These are phyloP conservation scores for Andrographis paniculata DNA, from an alignment of 305 asterid genomes.

Conservation along the genomic window DNA sequence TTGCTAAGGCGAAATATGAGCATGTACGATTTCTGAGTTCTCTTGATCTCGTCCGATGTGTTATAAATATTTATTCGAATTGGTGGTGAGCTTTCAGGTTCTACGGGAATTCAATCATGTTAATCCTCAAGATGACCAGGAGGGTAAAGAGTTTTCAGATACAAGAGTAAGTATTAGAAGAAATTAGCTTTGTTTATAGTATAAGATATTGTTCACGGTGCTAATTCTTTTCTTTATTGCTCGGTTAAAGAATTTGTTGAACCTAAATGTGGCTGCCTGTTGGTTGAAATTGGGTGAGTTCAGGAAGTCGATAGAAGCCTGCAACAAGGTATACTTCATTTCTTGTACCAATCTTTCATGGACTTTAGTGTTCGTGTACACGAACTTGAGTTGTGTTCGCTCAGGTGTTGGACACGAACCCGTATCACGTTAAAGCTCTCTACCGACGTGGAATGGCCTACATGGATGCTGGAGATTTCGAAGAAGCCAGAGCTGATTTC, in stretches of 20 bases:
- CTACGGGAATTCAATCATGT: slow-evolving; percentile 96
- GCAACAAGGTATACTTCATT: slow-evolving; percentile 65
- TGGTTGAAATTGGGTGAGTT: slow-evolving; percentile 75
- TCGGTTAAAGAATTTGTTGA: slow-evolving; percentile 63
- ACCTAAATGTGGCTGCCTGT: slow-evolving; percentile 98
- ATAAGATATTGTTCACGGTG: no score
- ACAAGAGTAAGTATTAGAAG: slow-evolving; percentile 58
- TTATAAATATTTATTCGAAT: slow-evolving; percentile 4
- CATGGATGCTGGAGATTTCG: slow-evolving; percentile 78
- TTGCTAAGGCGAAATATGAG: slow-evolving; percentile 96
- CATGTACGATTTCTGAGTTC: slow-evolving; percentile 37
- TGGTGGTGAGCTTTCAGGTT: slow-evolving; percentile 42
- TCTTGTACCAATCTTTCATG: no score
- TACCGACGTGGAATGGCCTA: slow-evolving; percentile 97
- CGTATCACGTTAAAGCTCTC: slow-evolving; percentile 86
- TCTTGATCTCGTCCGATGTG: slow-evolving; percentile 19
- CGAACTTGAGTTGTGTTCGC: no score
- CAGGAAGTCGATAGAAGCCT: slow-evolving; percentile 77
- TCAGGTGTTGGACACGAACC: slow-evolving; percentile 84
- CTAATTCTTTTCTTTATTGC: slow-evolving; percentile 12
- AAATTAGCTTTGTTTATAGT: no score
- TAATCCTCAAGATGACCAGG: slow-evolving; percentile 89
- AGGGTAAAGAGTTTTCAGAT: slow-evolving; percentile 86
- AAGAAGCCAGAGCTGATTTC: slow-evolving; percentile 85
- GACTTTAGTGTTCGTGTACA: no score